Evolutionary conservation across 495 filamentous ascomycete species (phyloP).

Genomic region (Cercophora sp.): DNA sequence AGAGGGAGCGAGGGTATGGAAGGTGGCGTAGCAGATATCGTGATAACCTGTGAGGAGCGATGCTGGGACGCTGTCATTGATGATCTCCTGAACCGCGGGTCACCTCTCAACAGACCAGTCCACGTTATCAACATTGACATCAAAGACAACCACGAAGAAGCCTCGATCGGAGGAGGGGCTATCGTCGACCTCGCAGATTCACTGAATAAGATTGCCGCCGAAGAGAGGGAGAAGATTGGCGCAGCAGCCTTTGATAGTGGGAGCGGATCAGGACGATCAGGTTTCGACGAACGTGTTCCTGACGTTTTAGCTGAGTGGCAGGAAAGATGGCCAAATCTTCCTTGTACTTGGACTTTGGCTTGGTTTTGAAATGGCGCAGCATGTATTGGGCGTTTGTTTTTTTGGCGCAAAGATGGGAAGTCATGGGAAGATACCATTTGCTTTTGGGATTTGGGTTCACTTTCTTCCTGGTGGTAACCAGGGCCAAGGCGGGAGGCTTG

Average conservation of each 20-base stretch:
- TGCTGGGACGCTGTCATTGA: slow-evolving; percentile 99
- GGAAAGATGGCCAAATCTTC: slow-evolving; percentile 85
- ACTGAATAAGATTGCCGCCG: slow-evolving; percentile 74
- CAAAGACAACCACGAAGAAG: slow-evolving; percentile 97
- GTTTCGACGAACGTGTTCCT: slow-evolving; percentile 91
- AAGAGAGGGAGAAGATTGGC: slow-evolving; percentile 67
- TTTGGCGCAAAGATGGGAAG: neutral
- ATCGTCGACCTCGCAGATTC: slow-evolving; percentile 89
- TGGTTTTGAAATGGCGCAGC: slow-evolving; percentile 65
- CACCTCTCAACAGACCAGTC: slow-evolving; percentile 80
- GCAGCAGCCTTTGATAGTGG: slow-evolving; percentile 64
- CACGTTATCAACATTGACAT: slow-evolving; percentile 99
- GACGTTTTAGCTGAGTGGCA: slow-evolving; percentile 96
- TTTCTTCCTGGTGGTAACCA: no score
- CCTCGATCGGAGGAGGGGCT: slow-evolving; percentile 80
- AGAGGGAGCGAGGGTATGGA: slow-evolving; percentile 76
- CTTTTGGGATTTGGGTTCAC: no score
- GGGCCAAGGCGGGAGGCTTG: no score
- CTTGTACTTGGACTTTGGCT: slow-evolving; percentile 88
- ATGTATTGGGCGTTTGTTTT: neutral
- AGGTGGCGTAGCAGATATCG: slow-evolving; percentile 86
- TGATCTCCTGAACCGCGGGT: slow-evolving; percentile 79
- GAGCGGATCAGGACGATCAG: slow-evolving; percentile 58
- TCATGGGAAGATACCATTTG: no score
- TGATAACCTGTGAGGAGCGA: slow-evolving; percentile 96